Evolutionary conservation across 371 early-diverging fungal species (phyloP).

Genomic region (Syncephalastrum contaminatum): DNA sequence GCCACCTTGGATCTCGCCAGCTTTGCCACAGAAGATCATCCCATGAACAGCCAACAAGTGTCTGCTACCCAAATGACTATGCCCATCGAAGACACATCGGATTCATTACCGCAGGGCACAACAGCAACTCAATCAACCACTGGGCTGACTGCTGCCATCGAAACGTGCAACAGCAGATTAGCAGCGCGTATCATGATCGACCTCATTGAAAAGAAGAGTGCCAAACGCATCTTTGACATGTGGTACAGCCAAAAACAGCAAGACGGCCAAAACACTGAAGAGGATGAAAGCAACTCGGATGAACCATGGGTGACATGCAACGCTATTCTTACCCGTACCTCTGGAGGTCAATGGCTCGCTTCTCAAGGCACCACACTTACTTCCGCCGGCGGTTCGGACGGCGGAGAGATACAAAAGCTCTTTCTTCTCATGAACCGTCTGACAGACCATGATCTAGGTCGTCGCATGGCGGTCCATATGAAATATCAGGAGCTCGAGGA

Average conservation of each 20-base stretch:
- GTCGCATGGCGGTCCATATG: conserved; percentile 46
- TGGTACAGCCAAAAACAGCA: conserved; percentile 22
- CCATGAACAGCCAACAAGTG: conserved; percentile 1
- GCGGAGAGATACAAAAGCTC: conserved; percentile 33
- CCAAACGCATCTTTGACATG: conserved; percentile 40
- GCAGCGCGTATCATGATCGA: conserved; percentile 41
- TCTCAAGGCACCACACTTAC: conserved; percentile 1
- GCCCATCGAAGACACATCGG: neutral
- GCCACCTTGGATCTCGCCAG: conserved; percentile 39
- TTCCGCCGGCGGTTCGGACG: conserved; percentile 20
- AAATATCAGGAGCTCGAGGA: conserved; percentile 54
- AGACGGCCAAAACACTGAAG: conserved; percentile 2
- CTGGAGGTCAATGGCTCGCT: too few species aligned
- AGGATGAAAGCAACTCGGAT: conserved; percentile 2
- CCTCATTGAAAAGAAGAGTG: conserved; percentile 36
- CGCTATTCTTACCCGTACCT: conserved; percentile 10
- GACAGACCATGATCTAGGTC: conserved; percentile 39
- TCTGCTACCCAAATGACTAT: conserved; percentile 11
- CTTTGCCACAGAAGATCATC: conserved; percentile 23
- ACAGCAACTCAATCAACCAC: conserved; percentile 6
- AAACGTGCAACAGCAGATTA: conserved; percentile 22
- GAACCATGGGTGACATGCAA: conserved; percentile 34
- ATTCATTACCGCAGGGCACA: neutral
- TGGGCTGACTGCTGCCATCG: conserved; percentile 4
- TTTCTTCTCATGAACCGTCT: conserved; percentile 34